Evolutionary conservation across 2,329 filamentous ascomycete genomes (phyloP).

Genomic region (Fusarium nurragi): DNA sequence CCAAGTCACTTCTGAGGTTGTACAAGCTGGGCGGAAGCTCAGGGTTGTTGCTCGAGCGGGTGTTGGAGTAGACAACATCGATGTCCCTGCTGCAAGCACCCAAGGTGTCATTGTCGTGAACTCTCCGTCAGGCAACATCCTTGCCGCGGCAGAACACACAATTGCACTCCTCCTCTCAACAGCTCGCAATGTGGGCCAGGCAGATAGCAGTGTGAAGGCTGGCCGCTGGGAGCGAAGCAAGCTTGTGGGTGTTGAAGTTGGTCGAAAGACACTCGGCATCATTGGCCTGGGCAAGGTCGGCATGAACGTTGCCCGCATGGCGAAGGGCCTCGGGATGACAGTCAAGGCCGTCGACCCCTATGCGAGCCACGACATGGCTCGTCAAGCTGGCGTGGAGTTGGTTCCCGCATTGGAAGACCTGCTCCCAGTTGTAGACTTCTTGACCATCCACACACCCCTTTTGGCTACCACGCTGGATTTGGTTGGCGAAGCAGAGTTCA

Average conservation of each 20-base stretch:
- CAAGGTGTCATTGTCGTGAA: slow-evolving; percentile 84
- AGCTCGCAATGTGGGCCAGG: slow-evolving; percentile 77
- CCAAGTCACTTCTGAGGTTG: slow-evolving; percentile 75
- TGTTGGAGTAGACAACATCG: slow-evolving; percentile 85
- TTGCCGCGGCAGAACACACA: slow-evolving; percentile 82
- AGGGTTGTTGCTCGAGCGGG: slow-evolving; percentile 83
- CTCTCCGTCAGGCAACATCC: slow-evolving; percentile 80
- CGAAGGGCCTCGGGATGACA: slow-evolving; percentile 79
- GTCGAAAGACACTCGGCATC: slow-evolving; percentile 78
- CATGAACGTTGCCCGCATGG: slow-evolving; percentile 81
- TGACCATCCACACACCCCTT: slow-evolving; percentile 84
- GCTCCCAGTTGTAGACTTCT: slow-evolving; percentile 74
- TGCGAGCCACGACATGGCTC: slow-evolving; percentile 76
- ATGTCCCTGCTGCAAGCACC: slow-evolving; percentile 76
- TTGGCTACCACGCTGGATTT: slow-evolving; percentile 80
- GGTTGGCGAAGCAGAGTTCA: slow-evolving; percentile 72
- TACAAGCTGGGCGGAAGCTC: slow-evolving; percentile 72
- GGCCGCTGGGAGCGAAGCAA: slow-evolving; percentile 79
- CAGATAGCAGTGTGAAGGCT: slow-evolving; percentile 73
- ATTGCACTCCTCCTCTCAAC: slow-evolving; percentile 78
- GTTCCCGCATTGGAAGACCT: slow-evolving; percentile 66
- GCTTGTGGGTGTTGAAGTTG: slow-evolving; percentile 80
- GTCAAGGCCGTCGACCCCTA: slow-evolving; percentile 81
- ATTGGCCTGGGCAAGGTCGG: slow-evolving; percentile 87
- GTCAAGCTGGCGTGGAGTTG: slow-evolving; percentile 72